Conservation (phyloP, 768 basidiomycete species). For the Calocera viscosa region DNA sequence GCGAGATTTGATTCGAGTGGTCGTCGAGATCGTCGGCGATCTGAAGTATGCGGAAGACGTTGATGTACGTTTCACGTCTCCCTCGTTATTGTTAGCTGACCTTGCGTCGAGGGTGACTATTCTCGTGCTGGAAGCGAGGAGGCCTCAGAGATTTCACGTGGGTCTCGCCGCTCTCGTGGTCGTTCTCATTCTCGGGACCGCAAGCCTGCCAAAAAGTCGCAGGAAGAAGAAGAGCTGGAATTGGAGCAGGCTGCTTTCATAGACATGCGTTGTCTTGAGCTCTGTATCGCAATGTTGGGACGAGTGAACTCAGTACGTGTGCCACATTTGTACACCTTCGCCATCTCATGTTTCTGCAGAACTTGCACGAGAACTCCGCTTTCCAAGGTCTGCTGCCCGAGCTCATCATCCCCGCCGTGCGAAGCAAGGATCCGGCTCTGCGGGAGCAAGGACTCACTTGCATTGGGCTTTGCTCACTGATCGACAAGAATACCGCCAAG, state of each 20-base stretch:
- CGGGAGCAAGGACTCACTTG: constrained; percentile 70
- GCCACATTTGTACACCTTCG: neutral
- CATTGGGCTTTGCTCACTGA: constrained; percentile 74
- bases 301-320: constrained; percentile 65
- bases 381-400: constrained; percentile 59
- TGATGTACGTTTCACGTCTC: constrained; percentile 16
- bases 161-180: constrained; percentile 13
- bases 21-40: constrained; percentile 79
- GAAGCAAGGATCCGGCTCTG: constrained; percentile 70
- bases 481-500: constrained; percentile 48
- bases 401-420: constrained; percentile 80
- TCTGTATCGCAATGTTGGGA: constrained; percentile 77
- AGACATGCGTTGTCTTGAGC: constrained; percentile 59
- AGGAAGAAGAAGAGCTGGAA: constrained; percentile 27
- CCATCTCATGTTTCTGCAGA: constrained; percentile 19
- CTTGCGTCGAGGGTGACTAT: neutral
- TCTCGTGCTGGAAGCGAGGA: constrained; percentile 30
- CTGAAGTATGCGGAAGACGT: constrained; percentile 44
- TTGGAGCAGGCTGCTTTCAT: constrained; percentile 42
- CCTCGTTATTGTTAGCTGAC: neutral
- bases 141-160: constrained; percentile 18
- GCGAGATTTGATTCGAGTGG: constrained; percentile 71
- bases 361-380: constrained; percentile 50
- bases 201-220: constrained; percentile 15
- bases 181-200: constrained; percentile 13